phyloP scores from a whole-genome alignment of 2,329 filamentous ascomycete species.

The Leptographium flavum region DNA sequence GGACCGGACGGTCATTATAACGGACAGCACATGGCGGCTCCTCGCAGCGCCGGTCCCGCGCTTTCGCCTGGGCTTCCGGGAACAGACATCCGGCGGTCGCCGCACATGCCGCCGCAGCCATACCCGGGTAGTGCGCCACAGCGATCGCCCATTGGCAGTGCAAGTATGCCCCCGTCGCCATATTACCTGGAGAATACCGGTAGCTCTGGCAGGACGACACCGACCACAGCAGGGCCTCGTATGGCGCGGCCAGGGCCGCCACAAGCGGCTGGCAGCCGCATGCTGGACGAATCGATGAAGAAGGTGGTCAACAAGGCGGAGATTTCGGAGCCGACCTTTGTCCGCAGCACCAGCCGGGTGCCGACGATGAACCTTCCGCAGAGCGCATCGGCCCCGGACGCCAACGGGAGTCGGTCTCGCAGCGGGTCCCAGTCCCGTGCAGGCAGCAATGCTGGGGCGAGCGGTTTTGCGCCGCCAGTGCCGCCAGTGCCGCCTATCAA shows the following conservation, averaged over 20 bases:
- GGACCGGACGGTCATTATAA: background rate
- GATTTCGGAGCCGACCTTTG: constrained; percentile 35
- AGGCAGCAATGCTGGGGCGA: constrained; percentile 19
- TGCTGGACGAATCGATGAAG: constrained; percentile 24
- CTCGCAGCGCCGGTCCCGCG: constrained; percentile 12
- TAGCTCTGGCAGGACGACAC: constrained; percentile 19
- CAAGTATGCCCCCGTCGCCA: constrained; percentile 18
- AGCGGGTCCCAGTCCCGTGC: constrained; percentile 24
- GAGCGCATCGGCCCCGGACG: constrained; percentile 9
- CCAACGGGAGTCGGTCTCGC: constrained; percentile 18
- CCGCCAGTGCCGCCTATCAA: constrained; percentile 46
- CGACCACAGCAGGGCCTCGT: constrained; percentile 15
- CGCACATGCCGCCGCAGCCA: constrained; percentile 8
- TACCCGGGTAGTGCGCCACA: constrained; percentile 16
- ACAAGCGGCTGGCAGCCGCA: constrained; percentile 12
- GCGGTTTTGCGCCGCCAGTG: constrained; percentile 29
- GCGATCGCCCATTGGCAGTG: constrained; percentile 22
- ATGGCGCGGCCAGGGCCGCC: constrained; percentile 14
- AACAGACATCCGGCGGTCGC: constrained; percentile 19
- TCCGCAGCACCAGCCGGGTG: constrained; percentile 30
- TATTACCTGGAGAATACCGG: constrained; percentile 9
- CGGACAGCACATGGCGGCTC: constrained; percentile 12
- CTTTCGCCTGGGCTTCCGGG: no score
- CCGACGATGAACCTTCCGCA: constrained; percentile 26
- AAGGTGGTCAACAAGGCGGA: constrained; percentile 30